These are phyloP conservation scores for Metschnikowia lochheadii DNA, from an alignment of 805 yeast species.

Conservation along the genomic window DNA sequence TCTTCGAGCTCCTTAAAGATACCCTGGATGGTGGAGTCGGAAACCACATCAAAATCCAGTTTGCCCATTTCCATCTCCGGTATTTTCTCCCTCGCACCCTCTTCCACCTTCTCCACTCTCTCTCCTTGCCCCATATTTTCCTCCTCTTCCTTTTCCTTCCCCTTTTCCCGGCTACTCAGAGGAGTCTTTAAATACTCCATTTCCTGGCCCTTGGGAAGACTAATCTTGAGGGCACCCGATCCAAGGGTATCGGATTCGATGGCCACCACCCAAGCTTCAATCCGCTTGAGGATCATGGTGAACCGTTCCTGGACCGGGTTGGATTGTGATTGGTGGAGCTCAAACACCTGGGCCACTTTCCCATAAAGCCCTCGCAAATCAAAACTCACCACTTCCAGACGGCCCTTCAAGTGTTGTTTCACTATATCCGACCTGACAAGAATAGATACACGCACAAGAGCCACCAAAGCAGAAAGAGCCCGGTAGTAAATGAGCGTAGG, in stretches of 20 bases:
- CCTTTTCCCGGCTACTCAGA: not conserved
- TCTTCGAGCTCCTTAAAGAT: slow-evolving; percentile 30
- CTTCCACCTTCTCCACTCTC: not conserved
- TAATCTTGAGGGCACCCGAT: slow-evolving; percentile 15
- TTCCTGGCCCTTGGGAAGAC: slow-evolving; percentile 30
- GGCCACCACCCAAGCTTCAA: slow-evolving; percentile 18
- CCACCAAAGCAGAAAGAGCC: slow-evolving; percentile 50
- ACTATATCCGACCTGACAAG: slow-evolving; percentile 34
- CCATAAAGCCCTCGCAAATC: slow-evolving; percentile 6
- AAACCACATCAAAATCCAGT: not conserved
- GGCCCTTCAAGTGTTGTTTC: not conserved
- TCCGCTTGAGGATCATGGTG: slow-evolving; percentile 20
- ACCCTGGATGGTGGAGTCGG: slow-evolving; percentile 19
- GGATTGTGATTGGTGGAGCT: not conserved
- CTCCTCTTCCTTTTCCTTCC: not conserved
- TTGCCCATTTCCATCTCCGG: no score
- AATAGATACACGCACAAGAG: slow-evolving; percentile 44
- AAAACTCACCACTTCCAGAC: not conserved
- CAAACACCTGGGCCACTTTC: slow-evolving; percentile 4
- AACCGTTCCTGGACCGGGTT: slow-evolving; percentile 10
- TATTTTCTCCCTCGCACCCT: no score
- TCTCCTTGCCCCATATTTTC: not conserved
- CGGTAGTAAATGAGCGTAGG: slow-evolving; percentile 53
- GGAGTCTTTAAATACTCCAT: slow-evolving; percentile 18
- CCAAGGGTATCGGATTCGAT: slow-evolving; percentile 6